phyloP scores from a whole-genome alignment of 208 protist species.

The Trypanosoma congolense region DNA sequence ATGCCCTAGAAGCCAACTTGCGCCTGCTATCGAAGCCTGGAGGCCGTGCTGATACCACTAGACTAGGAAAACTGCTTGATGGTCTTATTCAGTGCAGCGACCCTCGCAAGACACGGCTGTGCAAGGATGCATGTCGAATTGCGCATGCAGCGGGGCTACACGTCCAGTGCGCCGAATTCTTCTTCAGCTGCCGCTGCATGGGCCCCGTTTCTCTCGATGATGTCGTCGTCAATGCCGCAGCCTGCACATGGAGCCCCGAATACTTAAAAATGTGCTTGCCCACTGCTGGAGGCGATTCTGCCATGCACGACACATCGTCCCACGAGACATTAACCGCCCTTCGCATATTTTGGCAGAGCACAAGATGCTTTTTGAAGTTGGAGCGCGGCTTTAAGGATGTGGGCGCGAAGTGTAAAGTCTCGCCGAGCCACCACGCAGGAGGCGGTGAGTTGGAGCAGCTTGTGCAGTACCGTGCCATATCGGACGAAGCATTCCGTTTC shows the following conservation, averaged over 20 bases:
- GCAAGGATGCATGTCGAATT: conserved; percentile 24
- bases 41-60: not conserved
- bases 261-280: conserved; percentile 23
- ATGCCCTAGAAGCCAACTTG: conserved; percentile 15
- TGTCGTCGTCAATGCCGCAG: conserved; percentile 20
- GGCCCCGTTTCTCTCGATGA: conserved; percentile 14
- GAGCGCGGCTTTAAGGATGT: not conserved
- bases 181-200: conserved; percentile 21
- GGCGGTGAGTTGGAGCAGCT: not conserved
- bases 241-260: conserved; percentile 12
- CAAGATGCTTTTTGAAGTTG: conserved; percentile 14
- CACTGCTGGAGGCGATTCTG: not conserved
- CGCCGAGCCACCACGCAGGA: no score
- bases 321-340: conserved; percentile 5
- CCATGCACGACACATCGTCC: not conserved
- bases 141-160: conserved; percentile 20
- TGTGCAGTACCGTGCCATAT: conserved; percentile 12
- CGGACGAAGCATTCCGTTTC: conserved; percentile 15
- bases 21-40: conserved; percentile 6
- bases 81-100: conserved; percentile 19
- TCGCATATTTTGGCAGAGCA: conserved; percentile 31
- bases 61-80: conserved; percentile 17
- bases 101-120: conserved; percentile 17
- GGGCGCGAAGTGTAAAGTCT: no score
- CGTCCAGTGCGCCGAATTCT: conserved; percentile 31